Evolutionary conservation across 2,329 filamentous ascomycete genomes (phyloP).

Genomic region (Penicillium sp.): DNA sequence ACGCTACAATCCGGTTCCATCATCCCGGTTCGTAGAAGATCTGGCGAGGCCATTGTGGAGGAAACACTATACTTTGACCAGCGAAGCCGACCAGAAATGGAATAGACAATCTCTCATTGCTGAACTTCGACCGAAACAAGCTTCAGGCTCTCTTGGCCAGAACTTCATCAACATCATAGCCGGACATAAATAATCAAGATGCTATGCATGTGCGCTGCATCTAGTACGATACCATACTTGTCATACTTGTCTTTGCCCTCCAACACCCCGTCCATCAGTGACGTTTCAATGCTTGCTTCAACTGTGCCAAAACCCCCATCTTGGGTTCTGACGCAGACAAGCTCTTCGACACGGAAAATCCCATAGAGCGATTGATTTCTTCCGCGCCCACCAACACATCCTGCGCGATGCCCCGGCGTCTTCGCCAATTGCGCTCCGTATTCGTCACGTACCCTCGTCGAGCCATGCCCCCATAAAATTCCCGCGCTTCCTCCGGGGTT

Average conservation of each 20-base stretch:
- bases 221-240: too few relatives aligned
- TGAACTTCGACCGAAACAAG: too few relatives aligned
- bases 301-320: background rate
- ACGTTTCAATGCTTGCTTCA: background rate
- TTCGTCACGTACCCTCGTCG: slow-evolving; percentile 33
- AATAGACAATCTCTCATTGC: too few relatives aligned
- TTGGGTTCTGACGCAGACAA: background rate
- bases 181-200: too few relatives aligned
- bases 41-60: too few relatives aligned
- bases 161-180: too few relatives aligned
- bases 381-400: slow-evolving; percentile 30
- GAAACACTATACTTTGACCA: too few relatives aligned
- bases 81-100: slow-evolving; percentile 52
- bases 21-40: too few relatives aligned
- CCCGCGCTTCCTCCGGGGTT: slow-evolving; percentile 27
- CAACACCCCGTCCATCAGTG: background rate
- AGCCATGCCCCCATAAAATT: slow-evolving; percentile 29
- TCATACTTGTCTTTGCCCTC: too few relatives aligned
- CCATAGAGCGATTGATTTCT: slow-evolving; percentile 21
- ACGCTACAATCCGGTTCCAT: too few relatives aligned
- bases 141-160: too few relatives aligned
- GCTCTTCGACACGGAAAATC: background rate
- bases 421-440: slow-evolving; percentile 39
- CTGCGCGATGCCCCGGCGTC: slow-evolving; percentile 26
- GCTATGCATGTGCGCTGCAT: too few relatives aligned